Percentiles rank a stretch among this genome's conserved stretches.
phyloP scores from a whole-genome alignment of 2,329 filamentous ascomycete genomes.

The Metarhizium rileyi region DNA sequence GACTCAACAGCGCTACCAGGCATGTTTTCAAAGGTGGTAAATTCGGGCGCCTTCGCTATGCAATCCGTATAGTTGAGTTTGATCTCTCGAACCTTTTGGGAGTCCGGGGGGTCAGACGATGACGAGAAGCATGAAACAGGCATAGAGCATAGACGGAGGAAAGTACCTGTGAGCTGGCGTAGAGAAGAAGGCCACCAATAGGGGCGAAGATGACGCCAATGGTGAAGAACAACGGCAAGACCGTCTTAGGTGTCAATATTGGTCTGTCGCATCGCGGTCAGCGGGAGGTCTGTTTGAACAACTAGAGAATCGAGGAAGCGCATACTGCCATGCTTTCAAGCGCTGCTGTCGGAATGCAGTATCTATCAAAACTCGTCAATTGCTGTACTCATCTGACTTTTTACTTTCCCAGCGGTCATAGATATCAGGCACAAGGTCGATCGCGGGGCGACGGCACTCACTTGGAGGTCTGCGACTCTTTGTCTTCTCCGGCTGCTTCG shows the following conservation, averaged over 20 bases:
- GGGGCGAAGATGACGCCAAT: constrained; percentile 90
- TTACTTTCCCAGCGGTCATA: constrained; percentile 2
- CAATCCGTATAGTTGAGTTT: constrained; percentile 86
- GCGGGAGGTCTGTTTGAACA: constrained; percentile 12
- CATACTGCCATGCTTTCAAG: constrained; percentile 97
- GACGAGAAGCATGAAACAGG: not conserved
- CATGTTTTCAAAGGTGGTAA: constrained; percentile 36
- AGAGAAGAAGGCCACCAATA: constrained; percentile 78
- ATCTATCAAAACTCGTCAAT: constrained; percentile 44
- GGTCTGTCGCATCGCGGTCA: constrained; percentile 49
- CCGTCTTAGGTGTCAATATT: constrained; percentile 90
- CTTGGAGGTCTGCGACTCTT: constrained; percentile 90
- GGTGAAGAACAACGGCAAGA: constrained; percentile 81
- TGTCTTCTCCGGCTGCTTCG: constrained; percentile 58
- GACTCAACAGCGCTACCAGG: constrained; percentile 47
- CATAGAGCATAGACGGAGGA: too few relatives aligned
- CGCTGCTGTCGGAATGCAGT: constrained; percentile 95
- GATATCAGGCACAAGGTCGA: not conserved
- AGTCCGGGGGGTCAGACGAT: constrained; percentile 8
- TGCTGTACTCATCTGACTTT: constrained; percentile 6
- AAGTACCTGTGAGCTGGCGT: constrained; percentile 67
- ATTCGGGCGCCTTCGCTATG: constrained; percentile 40
- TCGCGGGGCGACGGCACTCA: constrained; percentile 36
- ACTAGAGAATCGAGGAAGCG: constrained; percentile 13
- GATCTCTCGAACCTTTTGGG: constrained; percentile 74